phyloP scores from a whole-genome alignment of 306 rosid genomes.

The Inga oerstediana region DNA sequence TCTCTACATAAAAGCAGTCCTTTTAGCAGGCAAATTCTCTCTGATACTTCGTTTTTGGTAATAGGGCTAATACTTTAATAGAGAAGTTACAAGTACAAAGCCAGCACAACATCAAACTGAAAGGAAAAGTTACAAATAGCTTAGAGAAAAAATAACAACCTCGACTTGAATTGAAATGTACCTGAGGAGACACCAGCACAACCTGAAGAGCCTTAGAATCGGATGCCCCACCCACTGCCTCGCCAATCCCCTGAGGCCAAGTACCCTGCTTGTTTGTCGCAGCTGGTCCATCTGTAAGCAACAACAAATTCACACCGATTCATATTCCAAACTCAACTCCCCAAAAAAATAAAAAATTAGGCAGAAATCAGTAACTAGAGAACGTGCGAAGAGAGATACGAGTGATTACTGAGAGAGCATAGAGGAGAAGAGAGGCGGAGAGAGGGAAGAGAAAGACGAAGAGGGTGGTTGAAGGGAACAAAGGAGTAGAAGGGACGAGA shows the following conservation, averaged over 20 bases:
- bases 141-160: neutral
- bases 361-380: neutral
- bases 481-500: conserved; percentile 35
- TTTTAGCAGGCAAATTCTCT: neutral
- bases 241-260: conserved; percentile 65
- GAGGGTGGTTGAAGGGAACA: conserved; percentile 42
- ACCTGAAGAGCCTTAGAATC: conserved; percentile 70
- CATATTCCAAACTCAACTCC: conserved; percentile 5
- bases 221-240: conserved; percentile 44
- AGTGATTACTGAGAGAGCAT: conserved; percentile 48
- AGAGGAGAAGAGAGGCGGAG: conserved; percentile 37
- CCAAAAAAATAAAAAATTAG: neutral
- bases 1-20: neutral
- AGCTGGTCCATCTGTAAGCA: conserved; percentile 46
- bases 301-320: neutral
- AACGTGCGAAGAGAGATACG: neutral
- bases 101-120: neutral
- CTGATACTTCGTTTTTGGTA: neutral
- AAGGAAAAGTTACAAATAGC: neutral
- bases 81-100: neutral
- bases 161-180: conserved; percentile 11
- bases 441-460: conserved; percentile 40
- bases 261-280: conserved; percentile 39
- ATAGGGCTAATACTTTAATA: neutral
- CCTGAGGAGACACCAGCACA: conserved; percentile 95